phyloP scores from a whole-genome alignment of 139 green algal species.

The Chlamydomonas sp. region DNA sequence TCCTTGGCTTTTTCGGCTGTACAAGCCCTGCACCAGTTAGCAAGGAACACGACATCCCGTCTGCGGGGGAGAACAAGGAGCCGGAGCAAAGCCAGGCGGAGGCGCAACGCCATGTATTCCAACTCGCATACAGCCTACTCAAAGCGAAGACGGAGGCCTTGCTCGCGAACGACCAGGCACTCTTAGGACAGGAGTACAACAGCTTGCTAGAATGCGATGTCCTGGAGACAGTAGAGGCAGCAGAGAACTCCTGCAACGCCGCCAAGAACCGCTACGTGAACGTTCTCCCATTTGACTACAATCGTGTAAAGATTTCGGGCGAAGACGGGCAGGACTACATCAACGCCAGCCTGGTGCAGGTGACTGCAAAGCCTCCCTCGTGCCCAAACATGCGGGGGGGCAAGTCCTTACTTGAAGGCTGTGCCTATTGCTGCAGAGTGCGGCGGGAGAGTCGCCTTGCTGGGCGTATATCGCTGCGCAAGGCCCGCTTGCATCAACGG shows the following conservation, averaged over 20 bases:
- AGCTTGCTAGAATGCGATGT: slow-evolving; percentile 22
- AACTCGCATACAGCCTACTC: slow-evolving; percentile 20
- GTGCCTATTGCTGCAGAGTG: slow-evolving; percentile 9
- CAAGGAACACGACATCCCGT: too few species aligned
- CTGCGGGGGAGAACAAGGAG: slow-evolving; percentile 7
- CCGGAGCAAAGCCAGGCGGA: slow-evolving; percentile 11
- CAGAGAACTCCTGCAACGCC: slow-evolving; percentile 28
- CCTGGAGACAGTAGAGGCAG: slow-evolving; percentile 20
- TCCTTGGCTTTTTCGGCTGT: too few species aligned
- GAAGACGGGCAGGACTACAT: slow-evolving; percentile 54
- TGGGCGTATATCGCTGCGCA: slow-evolving; percentile 66
- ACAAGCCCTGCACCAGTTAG: too few species aligned
- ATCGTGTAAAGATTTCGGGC: slow-evolving; percentile 33
- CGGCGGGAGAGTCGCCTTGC: slow-evolving; percentile 1
- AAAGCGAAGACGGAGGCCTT: slow-evolving; percentile 32
- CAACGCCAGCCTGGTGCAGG: slow-evolving; percentile 57
- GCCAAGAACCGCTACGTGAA: slow-evolving; percentile 64
- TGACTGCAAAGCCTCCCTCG: neutral
- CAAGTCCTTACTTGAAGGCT: neutral
- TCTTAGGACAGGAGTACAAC: slow-evolving; percentile 29
- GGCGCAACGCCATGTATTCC: neutral
- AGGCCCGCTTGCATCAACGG: slow-evolving; percentile 54
- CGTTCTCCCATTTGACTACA: slow-evolving; percentile 67
- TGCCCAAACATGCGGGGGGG: too few species aligned
- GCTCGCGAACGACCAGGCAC: slow-evolving; percentile 23